Conservation (phyloP, 768 basidiomycete genomes). For the Serendipita vermifera region DNA sequence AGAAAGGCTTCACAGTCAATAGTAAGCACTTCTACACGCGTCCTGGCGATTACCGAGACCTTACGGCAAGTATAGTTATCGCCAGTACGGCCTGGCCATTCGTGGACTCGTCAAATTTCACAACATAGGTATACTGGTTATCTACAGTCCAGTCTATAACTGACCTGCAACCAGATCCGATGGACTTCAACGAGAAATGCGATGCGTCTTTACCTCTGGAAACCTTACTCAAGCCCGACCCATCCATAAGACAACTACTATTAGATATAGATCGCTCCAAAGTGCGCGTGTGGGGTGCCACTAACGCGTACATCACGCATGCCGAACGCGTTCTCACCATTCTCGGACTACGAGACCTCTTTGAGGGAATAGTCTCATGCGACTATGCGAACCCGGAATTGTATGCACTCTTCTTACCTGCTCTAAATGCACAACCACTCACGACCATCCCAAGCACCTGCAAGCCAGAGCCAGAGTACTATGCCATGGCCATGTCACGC, state of each 20-base stretch:
- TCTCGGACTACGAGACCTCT: constrained; percentile 52
- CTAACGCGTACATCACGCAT: constrained; percentile 77
- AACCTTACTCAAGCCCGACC: constrained; percentile 56
- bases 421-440: background rate
- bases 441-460: constrained; percentile 27
- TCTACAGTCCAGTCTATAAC: constrained; percentile 3
- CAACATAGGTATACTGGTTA: constrained; percentile 41
- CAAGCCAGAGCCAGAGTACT: constrained; percentile 70
- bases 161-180: constrained; percentile 39
- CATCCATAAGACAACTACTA: constrained; percentile 48
- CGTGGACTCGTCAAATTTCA: constrained; percentile 68
- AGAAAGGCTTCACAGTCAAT: constrained; percentile 50
- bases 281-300: constrained; percentile 71
- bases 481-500: constrained; percentile 26
- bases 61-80: background rate
- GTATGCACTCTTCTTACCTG: constrained; percentile 12
- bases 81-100: constrained; percentile 60
- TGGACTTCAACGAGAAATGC: constrained; percentile 75
- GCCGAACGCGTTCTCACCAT: constrained; percentile 68
- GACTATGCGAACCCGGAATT: constrained; percentile 58
- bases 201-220: constrained; percentile 76
- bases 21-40: constrained; percentile 41
- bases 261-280: constrained; percentile 68
- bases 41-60: background rate
- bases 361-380: constrained; percentile 66